Base-by-base conservation (phyloP, 2,329 filamentous ascomycete genomes). In the Pseudonectria buxi region DNA sequence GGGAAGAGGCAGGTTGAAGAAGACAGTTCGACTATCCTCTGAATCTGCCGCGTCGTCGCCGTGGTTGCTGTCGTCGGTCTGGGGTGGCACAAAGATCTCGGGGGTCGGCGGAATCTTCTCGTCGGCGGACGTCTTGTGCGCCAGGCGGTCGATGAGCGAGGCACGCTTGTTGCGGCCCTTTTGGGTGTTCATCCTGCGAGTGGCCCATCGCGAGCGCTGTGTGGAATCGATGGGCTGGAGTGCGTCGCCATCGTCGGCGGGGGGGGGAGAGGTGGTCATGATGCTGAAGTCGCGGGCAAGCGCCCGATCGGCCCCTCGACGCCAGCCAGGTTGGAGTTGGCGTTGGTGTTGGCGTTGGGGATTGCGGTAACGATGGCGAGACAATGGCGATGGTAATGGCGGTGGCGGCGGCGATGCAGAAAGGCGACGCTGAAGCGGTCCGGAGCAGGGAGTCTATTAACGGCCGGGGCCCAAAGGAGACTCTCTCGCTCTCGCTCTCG, bases 201-300 rank as follows among this genome's bases (percentile, higher is more conserved):
- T 96, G 13, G 92, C 90, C 92, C 92, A 96, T 78, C 92, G 76
- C 61, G 92, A 81, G 56, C 89, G 76, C 58, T 90, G 87, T 14
- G 81, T 83, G 31, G 47, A 32, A 36, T 43, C 50, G 28, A 45
- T 38, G 36, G 41, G 44, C 34, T 53, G 48, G 16, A 54, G 44
- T 33, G 49, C 47, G 30, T 45, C 41, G 30, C 42, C 47, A 35
- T 42, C 47, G 30, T 58, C 57, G 37, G 55, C 46, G 28, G 37
- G 47, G 26, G 48, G 44, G 32, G 49, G 51, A 44, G 53, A 48
- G 40, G 56, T 55, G 53, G 62, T 64, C 53, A 49, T 59, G 49
- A 45, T 40, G 33, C 36, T 43, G 48, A 50, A 54, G 44, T 54
- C 43, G 58, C 59, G 59, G 59, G 59, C 59, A 51, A 58, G 40